Conservation (phyloP, 1,284 basidiomycete species). For the Cryptococcus jaspeensis region DNA sequence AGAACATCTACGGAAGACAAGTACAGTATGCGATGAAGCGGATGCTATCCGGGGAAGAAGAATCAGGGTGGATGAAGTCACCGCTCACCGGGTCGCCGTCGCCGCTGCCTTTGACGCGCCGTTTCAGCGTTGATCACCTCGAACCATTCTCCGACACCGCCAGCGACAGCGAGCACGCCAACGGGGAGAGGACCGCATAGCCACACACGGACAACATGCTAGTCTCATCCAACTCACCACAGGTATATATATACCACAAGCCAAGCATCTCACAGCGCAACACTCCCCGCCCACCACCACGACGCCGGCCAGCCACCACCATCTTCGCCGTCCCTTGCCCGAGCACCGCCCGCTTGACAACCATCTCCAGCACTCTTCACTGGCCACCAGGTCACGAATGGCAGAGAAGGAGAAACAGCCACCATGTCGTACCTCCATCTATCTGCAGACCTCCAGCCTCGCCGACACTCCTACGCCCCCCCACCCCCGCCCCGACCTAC, state of each 20-base stretch:
- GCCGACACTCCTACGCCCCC: background rate
- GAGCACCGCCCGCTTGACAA: no score
- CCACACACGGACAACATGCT: background rate
- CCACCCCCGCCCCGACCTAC: background rate
- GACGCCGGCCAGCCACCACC: background rate
- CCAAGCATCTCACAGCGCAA: no score
- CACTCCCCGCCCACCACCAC: background rate
- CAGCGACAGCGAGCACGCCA: background rate
- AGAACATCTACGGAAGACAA: no score
- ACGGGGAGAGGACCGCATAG: background rate
- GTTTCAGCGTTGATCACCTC: background rate
- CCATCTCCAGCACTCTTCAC: background rate
- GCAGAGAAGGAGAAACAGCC: no score
- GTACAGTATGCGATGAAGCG: no score
- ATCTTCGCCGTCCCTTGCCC: background rate
- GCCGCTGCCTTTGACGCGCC: background rate
- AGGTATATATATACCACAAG: no score
- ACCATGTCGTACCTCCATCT: background rate
- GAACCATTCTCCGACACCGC: background rate
- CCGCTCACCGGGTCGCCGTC: no score
- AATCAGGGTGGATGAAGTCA: no score
- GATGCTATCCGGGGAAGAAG: no score
- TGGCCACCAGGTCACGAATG: background rate
- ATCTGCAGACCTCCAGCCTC: no score
- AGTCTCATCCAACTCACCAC: background rate